Base-by-base conservation (phyloP, 1,139 yeast species). In the Arxiozyma heterogenica region DNA sequence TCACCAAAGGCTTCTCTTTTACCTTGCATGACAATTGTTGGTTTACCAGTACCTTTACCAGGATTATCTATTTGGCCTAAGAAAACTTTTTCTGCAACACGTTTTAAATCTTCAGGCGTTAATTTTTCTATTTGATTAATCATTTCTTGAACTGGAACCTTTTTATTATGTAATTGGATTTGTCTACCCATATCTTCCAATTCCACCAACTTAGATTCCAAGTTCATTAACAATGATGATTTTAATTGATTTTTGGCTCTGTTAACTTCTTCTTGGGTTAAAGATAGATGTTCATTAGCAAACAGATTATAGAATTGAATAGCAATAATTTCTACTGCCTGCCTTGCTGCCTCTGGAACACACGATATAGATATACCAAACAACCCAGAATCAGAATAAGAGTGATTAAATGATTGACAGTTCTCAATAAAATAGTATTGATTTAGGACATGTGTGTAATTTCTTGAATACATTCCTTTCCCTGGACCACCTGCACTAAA, bases 401-500 rank as follows among this genome's bases (percentile, higher is more conserved):
- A 83, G 70, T 91, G 96, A 70, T 91, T 90, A 73, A 90, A 90
- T 25, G 95, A 80, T 63, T 83, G 76, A 68, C 97, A 90, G 64
- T 86, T 86, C 66, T 93, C 98, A 55, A 93, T 84, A 69, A 86
- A 91, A 47, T 95, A 95, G 68, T 86, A 88, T 68, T 86, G 93
- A 72, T 93, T 93, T 66, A 93, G 76, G 2, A 93, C 96, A 62
- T 91, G 81, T 0, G 96, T 89, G 73, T 90, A 93, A 38, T 94
- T 80, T 57, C 98, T 78, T 1, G 97, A 88, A 69, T 90, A 94
- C 98, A 93, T 91, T 6, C 99, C 99, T 71, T 93, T 93, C 54
- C 99, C 99, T n/a, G 99, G 99, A 0, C 99, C 99, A 60, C 99
- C 99, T 12, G 99, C 98, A 25, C 95, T 85, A 67, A 93, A 93